Base-by-base conservation (phyloP, 2,329 filamentous ascomycete species). In the Pseudogymnoascus sp. region DNA sequence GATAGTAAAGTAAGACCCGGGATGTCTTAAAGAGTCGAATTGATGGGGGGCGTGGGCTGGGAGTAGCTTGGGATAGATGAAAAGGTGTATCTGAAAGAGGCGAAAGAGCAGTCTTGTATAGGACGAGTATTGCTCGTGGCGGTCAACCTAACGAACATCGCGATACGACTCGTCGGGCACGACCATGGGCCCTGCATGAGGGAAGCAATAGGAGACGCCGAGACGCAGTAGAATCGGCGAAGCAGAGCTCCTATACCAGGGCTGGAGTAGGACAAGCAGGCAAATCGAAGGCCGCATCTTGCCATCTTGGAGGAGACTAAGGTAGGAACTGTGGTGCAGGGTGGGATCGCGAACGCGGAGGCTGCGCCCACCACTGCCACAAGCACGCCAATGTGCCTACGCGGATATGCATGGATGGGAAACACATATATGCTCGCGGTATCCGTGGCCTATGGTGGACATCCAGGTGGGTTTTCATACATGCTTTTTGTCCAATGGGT, bases 181-280 rank as follows among this genome's bases (percentile, higher is more conserved):
- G 59, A 42, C 59, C 21, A 60, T 60, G 34, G 25, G 34, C 21
- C 36, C 38, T 38, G 36, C 25, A 60, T 31, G 36, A 28, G n/a
- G 18, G 34, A 38, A 60, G 36, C 59, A 60, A 60, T 42, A 60
- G 59, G 59, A 60, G 38, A 40, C 59, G 59, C 59, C 59, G 59
- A 60, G 59, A 60, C 25, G 38, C 36, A 25, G 59, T 60, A 18
- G 36, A 16, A 60, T 60, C 59, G 34, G 59, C 38, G 38, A 38
- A 60, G 34, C 21, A 60, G 59, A 38, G 59, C 38, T 60, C 36
- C 38, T 38, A 40, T 60, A 21, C 36, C 59, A 25, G 34, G 34
- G 28, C 59, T 25, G 18, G 12, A 60, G 59, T 42, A 31, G 12
- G 59, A 31, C 50, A 56, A 40, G 34, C 34, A 60, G 59, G 59